phyloP scores from a whole-genome alignment of 768 basidiomycete genomes.

The Termitomyces sp. region DNA sequence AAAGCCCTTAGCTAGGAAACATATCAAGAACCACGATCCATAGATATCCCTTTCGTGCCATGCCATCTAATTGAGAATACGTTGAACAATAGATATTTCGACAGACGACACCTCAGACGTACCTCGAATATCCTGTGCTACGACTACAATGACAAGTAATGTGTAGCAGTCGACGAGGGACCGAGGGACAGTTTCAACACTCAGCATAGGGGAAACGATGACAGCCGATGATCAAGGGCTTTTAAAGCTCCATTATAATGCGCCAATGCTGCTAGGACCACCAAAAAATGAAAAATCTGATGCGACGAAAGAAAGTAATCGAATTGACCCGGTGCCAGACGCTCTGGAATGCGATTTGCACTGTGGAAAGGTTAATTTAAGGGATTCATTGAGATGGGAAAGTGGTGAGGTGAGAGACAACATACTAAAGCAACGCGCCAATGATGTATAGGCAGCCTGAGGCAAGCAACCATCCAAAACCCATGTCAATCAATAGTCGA shows the following conservation, averaged over 20 bases:
- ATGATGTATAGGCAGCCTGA: slow-evolving; percentile 74
- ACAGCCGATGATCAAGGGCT: slow-evolving; percentile 60
- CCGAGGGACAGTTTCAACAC: not conserved
- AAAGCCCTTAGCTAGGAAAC: not conserved
- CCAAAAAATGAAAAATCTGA: slow-evolving; percentile 86
- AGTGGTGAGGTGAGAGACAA: slow-evolving; percentile 20
- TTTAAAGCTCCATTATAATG: slow-evolving; percentile 60
- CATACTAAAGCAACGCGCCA: slow-evolving; percentile 83
- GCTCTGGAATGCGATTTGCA: slow-evolving; percentile 81
- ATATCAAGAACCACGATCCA: not conserved
- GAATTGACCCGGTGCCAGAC: slow-evolving; percentile 70
- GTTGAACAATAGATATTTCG: not conserved
- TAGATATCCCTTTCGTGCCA: not conserved
- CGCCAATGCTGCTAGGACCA: slow-evolving; percentile 66
- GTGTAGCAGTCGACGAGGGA: not conserved
- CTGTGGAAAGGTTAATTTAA: slow-evolving; percentile 37
- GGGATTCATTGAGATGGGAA: slow-evolving; percentile 10
- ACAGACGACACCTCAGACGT: slow-evolving; percentile 6
- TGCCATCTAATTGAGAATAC: not conserved
- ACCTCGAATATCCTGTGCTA: not conserved
- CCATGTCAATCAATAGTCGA: slow-evolving; percentile 57
- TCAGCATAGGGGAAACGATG: slow-evolving; percentile 24
- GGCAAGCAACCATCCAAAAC: slow-evolving; percentile 64
- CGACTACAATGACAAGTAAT: not conserved
- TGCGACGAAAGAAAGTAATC: slow-evolving; percentile 80